phyloP scores from a whole-genome alignment of 2,329 filamentous ascomycete species.

The Rosellinia necatrix region DNA sequence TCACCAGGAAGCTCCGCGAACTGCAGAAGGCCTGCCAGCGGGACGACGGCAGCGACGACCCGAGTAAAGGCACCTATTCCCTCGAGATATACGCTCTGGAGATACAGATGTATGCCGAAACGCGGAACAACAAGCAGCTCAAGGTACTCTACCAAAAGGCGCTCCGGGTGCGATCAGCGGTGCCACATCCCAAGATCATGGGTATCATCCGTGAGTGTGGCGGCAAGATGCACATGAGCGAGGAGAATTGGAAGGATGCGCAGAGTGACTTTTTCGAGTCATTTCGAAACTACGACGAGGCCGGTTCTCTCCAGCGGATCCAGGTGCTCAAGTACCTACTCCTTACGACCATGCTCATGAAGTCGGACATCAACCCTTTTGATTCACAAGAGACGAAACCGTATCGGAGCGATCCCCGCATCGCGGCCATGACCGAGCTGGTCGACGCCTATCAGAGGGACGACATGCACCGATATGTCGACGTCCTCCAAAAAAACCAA shows the following conservation, averaged over 20 bases:
- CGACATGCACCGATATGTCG: slow-evolving; percentile 90
- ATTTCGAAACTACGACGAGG: slow-evolving; percentile 98
- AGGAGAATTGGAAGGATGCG: slow-evolving; percentile 98
- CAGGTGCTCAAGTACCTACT: slow-evolving; percentile 97
- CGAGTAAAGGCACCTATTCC: slow-evolving; percentile 94
- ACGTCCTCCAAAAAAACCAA: slow-evolving; percentile 81
- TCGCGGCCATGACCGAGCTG: slow-evolving; percentile 95
- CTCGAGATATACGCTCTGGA: slow-evolving; percentile 95
- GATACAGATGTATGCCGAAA: slow-evolving; percentile 98
- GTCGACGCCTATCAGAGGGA: slow-evolving; percentile 96
- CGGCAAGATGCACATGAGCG: slow-evolving; percentile 99
- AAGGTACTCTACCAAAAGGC: slow-evolving; percentile 92
- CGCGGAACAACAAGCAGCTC: slow-evolving; percentile 94
- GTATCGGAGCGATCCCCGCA: slow-evolving; percentile 93
- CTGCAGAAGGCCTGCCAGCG: slow-evolving; percentile 87
- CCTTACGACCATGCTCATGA: slow-evolving; percentile 97
- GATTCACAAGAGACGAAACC: slow-evolving; percentile 99
- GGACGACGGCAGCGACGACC: slow-evolving; percentile 85
- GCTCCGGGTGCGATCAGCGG: slow-evolving; percentile 90
- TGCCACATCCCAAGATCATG: slow-evolving; percentile 98
- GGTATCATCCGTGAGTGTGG: slow-evolving; percentile 98
- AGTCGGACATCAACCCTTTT: slow-evolving; percentile 97
- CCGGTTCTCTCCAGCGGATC: slow-evolving; percentile 91
- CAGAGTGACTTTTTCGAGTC: slow-evolving; percentile 98
- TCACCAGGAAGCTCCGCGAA: slow-evolving; percentile 83